A percentile compares a stretch with the other conserved stretches of the same genome.
Conservation (phyloP, 345 rosid genomes). For the Euclidium syriacum region DNA sequence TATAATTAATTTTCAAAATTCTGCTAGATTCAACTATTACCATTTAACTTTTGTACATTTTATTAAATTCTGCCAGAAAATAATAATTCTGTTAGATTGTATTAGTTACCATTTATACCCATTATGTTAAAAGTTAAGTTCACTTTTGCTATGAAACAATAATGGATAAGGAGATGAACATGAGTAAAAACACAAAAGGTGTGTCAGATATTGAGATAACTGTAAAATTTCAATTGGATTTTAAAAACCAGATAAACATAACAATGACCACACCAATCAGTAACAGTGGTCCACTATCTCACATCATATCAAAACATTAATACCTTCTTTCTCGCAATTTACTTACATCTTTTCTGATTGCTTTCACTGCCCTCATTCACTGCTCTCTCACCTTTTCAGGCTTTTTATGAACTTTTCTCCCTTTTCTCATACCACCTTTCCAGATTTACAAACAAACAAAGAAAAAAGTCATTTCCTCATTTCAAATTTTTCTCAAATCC, state of each 20-base stretch:
- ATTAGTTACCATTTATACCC: too few relatives aligned
- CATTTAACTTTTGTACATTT: too few relatives aligned
- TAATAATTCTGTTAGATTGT: too few relatives aligned
- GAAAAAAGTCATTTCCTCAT: background rate
- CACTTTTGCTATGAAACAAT: too few relatives aligned
- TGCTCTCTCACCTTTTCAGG: constrained; percentile 17
- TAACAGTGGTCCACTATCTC: constrained; percentile 26
- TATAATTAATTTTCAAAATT: too few relatives aligned
- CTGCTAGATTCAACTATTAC: too few relatives aligned
- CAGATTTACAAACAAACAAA: constrained; percentile 19
- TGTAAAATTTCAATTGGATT: background rate
- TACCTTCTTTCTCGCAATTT: constrained; percentile 11
- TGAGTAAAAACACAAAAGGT: too few relatives aligned
- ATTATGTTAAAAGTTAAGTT: too few relatives aligned
- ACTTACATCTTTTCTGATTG: constrained; percentile 9
- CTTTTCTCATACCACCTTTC: constrained; percentile 12
- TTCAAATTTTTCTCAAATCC: background rate
- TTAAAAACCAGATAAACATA: constrained; percentile 19
- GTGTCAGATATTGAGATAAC: background rate
- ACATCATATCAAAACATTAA: constrained; percentile 23
- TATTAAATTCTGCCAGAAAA: too few relatives aligned
- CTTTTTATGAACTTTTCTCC: constrained; percentile 15
- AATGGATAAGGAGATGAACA: too few relatives aligned
- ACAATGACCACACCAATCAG: constrained; percentile 23
- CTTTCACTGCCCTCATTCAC: constrained; percentile 9